Evolutionary conservation across 345 rosid species (phyloP).

Genomic region (Hibiscus syriacus): DNA sequence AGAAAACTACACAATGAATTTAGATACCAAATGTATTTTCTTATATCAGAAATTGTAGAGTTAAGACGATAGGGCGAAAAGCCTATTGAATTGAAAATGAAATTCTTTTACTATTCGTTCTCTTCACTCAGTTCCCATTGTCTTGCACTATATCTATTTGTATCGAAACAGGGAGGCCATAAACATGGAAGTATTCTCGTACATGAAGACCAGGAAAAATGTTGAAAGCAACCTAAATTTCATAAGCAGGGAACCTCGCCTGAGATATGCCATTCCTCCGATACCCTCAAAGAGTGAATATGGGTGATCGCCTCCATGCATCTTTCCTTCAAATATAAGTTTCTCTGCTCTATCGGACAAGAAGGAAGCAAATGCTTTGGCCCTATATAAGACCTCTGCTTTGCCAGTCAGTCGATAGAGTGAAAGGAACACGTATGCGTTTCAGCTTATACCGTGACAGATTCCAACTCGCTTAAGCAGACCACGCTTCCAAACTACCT

Average conservation of each 20-base stretch:
- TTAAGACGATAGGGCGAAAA: constrained; percentile 30
- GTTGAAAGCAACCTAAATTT: constrained; percentile 23
- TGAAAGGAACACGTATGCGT: constrained; percentile 51
- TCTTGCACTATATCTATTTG: neutral
- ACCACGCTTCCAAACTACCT: constrained; percentile 59
- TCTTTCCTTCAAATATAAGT: constrained; percentile 43
- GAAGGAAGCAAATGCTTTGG: constrained; percentile 65
- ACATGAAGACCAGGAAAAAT: neutral
- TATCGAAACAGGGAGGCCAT: no score
- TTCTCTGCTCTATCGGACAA: constrained; percentile 40
- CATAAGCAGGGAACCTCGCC: constrained; percentile 61
- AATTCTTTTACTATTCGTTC: constrained; percentile 33
- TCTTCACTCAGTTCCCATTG: neutral
- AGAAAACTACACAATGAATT: constrained; percentile 27
- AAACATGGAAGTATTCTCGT: neutral
- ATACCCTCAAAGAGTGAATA: constrained; percentile 56
- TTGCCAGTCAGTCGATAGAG: constrained; percentile 48
- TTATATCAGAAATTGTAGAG: constrained; percentile 46
- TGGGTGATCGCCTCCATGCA: constrained; percentile 64
- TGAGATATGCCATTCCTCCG: constrained; percentile 52
- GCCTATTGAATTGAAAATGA: constrained; percentile 35
- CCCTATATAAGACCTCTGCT: constrained; percentile 35
- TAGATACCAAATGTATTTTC: constrained; percentile 28
- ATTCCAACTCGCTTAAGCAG: constrained; percentile 63
- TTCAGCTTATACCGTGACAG: constrained; percentile 71